These are phyloP conservation scores for Cucurbita ficifolia DNA, from an alignment of 306 rosid genomes.

Conservation along the genomic window DNA sequence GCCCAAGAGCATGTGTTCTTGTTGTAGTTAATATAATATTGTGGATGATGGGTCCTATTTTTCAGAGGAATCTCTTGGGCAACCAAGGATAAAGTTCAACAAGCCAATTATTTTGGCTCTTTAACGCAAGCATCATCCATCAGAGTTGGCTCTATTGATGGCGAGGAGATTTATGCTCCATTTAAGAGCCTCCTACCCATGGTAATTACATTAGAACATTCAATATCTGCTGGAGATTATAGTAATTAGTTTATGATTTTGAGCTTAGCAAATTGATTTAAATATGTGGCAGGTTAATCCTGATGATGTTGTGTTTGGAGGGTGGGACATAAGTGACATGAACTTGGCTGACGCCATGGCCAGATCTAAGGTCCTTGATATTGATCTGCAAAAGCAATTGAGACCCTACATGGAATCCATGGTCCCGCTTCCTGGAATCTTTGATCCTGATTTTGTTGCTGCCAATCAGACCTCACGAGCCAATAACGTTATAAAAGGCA, in stretches of 20 bases:
- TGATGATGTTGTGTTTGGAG: slow-evolving; percentile 86
- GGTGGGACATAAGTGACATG: slow-evolving; percentile 96
- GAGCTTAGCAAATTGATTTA: too few species aligned
- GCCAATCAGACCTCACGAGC: slow-evolving; percentile 90
- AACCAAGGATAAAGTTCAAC: slow-evolving; percentile 88
- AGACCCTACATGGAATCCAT: slow-evolving; percentile 95
- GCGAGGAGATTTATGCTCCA: slow-evolving; percentile 92
- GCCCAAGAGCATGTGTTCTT: too few species aligned
- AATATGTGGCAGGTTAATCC: slow-evolving; percentile 60
- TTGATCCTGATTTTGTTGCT: slow-evolving; percentile 85
- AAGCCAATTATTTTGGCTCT: slow-evolving; percentile 87
- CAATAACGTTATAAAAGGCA: slow-evolving; percentile 75
- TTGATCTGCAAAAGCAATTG: slow-evolving; percentile 89
- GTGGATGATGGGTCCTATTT: slow-evolving; percentile 1
- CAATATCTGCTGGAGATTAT: too few species aligned
- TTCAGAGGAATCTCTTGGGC: slow-evolving; percentile 97
- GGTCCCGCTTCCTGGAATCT: slow-evolving; percentile 96
- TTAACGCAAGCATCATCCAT: slow-evolving; percentile 87
- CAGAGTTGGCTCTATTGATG: slow-evolving; percentile 80
- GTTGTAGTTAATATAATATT: neutral
- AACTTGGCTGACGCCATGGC: slow-evolving; percentile 94
- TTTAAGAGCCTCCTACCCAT: slow-evolving; percentile 90
- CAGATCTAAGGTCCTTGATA: slow-evolving; percentile 85
- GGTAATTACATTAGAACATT: slow-evolving; percentile 25
- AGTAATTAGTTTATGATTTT: too few species aligned